phyloP scores from a whole-genome alignment of 2,329 filamentous ascomycete species.

The Aphanoascus verrucosus region DNA sequence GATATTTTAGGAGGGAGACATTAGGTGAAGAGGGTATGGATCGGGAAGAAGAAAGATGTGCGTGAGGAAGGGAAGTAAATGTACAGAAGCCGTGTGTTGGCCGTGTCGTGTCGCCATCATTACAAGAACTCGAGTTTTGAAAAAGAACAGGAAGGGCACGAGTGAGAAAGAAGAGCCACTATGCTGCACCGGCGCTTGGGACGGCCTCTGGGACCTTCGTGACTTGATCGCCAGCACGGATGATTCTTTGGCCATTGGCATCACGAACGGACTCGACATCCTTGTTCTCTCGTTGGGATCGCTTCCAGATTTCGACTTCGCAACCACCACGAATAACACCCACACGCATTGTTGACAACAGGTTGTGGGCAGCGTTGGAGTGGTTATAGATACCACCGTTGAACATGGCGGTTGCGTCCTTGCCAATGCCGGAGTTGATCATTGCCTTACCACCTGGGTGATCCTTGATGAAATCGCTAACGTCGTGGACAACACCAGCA shows the following conservation, averaged over 20 bases:
- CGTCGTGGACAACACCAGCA: conserved; percentile 77
- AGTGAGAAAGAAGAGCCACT: conserved; percentile 1
- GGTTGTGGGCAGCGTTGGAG: conserved; percentile 81
- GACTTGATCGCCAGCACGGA: conserved; percentile 74
- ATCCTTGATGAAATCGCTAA: conserved; percentile 73
- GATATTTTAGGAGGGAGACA: background rate
- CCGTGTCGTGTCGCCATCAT: conserved; percentile 6
- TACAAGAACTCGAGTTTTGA: conserved; percentile 1
- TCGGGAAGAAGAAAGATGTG: background rate
- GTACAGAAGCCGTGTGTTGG: background rate
- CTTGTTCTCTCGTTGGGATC: conserved; percentile 68
- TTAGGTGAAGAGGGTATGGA: background rate
- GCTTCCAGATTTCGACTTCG: conserved; percentile 90
- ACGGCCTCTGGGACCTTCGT: conserved; percentile 74
- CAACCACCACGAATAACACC: conserved; percentile 77
- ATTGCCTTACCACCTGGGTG: conserved; percentile 85
- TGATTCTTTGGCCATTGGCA: conserved; percentile 66
- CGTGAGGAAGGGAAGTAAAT: background rate
- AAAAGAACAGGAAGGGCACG: background rate
- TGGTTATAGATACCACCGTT: conserved; percentile 85
- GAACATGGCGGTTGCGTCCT: conserved; percentile 83
- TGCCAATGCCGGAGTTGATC: conserved; percentile 70
- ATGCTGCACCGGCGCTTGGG: conserved; percentile 75
- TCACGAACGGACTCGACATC: conserved; percentile 72
- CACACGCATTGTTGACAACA: conserved; percentile 77